phyloP scores from a whole-genome alignment of 495 filamentous ascomycete species.

The Darksidea phi region DNA sequence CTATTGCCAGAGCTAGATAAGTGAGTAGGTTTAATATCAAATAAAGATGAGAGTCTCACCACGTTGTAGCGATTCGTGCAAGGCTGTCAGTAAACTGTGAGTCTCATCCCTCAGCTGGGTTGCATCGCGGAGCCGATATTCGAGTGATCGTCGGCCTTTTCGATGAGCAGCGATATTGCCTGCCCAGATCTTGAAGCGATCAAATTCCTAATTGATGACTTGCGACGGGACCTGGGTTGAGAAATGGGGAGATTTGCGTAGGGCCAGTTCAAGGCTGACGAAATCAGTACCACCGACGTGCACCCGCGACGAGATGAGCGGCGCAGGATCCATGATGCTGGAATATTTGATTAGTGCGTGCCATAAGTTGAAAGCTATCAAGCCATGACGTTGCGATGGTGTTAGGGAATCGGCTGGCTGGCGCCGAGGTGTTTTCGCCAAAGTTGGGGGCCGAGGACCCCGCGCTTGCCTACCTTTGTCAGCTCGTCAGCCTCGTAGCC shows the following conservation, averaged over 20 bases:
- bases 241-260: neutral
- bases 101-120: slow-evolving; percentile 20
- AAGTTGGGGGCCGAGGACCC: slow-evolving; percentile 2
- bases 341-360: too few species aligned
- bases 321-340: neutral
- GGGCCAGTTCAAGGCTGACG: slow-evolving; percentile 14
- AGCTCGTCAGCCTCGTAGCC: neutral
- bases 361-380: too few species aligned
- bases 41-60: neutral
- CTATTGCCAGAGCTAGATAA: slow-evolving; percentile 8
- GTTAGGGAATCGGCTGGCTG: neutral
- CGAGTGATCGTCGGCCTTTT: slow-evolving; percentile 19
- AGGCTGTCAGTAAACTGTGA: slow-evolving; percentile 13
- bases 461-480: neutral
- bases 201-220: slow-evolving; percentile 18
- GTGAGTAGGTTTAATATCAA: neutral
- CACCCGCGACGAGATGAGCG: slow-evolving; percentile 3
- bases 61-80: slow-evolving; percentile 13
- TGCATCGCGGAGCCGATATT: slow-evolving; percentile 28
- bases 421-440: neutral
- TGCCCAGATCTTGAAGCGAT: slow-evolving; percentile 30
- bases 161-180: slow-evolving; percentile 31
- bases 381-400: too few species aligned
- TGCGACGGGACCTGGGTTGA: slow-evolving; percentile 11
- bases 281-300: slow-evolving; percentile 4